Conservation (phyloP, 805 yeast species). For the Lachancea thermotolerans region DNA sequence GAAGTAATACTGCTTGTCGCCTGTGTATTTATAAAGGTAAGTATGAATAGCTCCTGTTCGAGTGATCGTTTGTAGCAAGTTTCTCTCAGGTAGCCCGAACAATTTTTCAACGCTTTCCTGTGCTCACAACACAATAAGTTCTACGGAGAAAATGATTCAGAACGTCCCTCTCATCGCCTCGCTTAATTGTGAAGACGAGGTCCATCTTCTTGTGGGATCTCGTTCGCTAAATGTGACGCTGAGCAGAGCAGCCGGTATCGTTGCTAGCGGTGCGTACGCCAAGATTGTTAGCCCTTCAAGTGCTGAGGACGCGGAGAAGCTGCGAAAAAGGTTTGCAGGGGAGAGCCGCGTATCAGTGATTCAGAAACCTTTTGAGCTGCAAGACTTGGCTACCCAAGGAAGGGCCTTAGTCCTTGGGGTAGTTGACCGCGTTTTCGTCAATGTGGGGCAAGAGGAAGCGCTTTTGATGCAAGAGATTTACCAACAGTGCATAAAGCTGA, state of each 20-base stretch:
- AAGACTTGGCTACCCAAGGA: constrained; percentile 51
- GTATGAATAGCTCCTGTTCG: no score
- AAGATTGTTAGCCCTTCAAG: constrained; percentile 38
- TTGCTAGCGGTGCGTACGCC: constrained; percentile 52
- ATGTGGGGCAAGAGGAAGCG: constrained; percentile 32
- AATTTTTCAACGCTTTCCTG: no score
- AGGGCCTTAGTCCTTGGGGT: constrained; percentile 52
- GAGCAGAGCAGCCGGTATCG: constrained; percentile 41
- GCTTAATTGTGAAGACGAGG: constrained; percentile 41
- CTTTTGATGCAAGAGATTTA: constrained; percentile 38
- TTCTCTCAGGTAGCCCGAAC: no score
- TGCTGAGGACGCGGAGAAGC: constrained; percentile 14
- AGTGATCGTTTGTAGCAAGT: no score
- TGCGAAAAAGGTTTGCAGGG: constrained; percentile 18
- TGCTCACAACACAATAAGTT: no score
- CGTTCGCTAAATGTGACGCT: constrained; percentile 29
- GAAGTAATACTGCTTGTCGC: no score
- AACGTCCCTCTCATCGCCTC: constrained; percentile 35
- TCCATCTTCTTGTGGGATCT: constrained; percentile 51
- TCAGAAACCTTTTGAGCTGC: constrained; percentile 32
- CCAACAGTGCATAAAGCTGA: constrained; percentile 44
- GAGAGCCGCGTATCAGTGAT: constrained; percentile 27
- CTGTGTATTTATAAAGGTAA: no score
- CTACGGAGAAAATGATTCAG: background rate
- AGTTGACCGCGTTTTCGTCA: constrained; percentile 73